Evolutionary conservation across 2,329 filamentous ascomycete genomes (phyloP), one percentile per base, ranked within the genome.

Genomic region (Diaporthe humulicola): DNA sequence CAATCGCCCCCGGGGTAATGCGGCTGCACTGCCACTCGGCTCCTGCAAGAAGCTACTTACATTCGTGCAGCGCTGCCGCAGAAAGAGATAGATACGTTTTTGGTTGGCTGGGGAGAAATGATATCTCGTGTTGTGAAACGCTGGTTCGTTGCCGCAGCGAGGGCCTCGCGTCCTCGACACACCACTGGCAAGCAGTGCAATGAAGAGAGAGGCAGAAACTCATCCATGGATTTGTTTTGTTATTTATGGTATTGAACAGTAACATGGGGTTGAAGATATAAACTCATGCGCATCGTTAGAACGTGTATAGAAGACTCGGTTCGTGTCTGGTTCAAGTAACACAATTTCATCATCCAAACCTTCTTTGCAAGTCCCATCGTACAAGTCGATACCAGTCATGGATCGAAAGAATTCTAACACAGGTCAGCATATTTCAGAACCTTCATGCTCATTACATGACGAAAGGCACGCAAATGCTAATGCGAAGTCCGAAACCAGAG

Each of bases 231-330:
- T 9, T 9, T 10, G 28, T 8, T 22, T 22, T 36, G 17, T 57
- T 54, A 14, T 30, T 8, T 1, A 19, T 3, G 3, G 5, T 2
- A 5, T 7, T 19, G 15, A 19, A 1, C 7, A 19, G 19, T 2
- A 15, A 33, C 5, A 33, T 1, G 2, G 2, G 2, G 2, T 57
- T 12, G 4, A 19, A 19, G 12, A 14, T n/a, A 57, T 57, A 57
- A 36, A 38, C 4, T n/a, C 5, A 33, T 3, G 7, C 0, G 2
- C 22, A 4, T 9, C 33, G 8, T 3, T 6, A 1, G 3, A 3
- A n/a, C 10, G 3, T 7, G 10, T 17, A n/a, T 2, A 0, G 2
- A 6, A 3, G 5, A 14, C 33, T 22, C 0, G 9, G 7, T 3
- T 58, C 10, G 30, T 58, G 22, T 2, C 7, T 10, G 2, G 4